These are phyloP conservation scores for Luvunga scandens DNA, from an alignment of 345 rosid genomes.

Conservation along the genomic window DNA sequence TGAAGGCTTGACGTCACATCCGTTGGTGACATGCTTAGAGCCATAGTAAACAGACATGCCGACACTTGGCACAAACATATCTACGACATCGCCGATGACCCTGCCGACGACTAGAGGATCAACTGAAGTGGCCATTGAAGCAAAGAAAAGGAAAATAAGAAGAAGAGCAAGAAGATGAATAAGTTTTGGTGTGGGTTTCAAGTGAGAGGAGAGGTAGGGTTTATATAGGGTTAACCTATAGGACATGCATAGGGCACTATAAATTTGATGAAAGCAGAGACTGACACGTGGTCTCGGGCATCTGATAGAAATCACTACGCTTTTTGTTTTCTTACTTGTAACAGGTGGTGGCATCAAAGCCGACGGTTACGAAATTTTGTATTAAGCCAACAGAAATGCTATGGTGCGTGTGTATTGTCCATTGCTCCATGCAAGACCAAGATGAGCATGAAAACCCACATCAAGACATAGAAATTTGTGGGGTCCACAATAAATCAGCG, in stretches of 20 bases:
- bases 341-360: slow-evolving; percentile 17
- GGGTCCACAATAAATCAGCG: neutral
- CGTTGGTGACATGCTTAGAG: slow-evolving; percentile 71
- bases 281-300: slow-evolving; percentile 38
- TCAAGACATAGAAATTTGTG: neutral
- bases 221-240: slow-evolving; percentile 43
- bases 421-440: neutral
- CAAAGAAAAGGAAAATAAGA: neutral
- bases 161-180: neutral
- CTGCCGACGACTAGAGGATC: slow-evolving; percentile 85
- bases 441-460: neutral
- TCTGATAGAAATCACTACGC: slow-evolving; percentile 13
- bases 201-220: slow-evolving; percentile 19
- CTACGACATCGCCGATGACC: slow-evolving; percentile 83
- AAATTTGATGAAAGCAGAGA: slow-evolving; percentile 33
- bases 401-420: neutral
- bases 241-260: slow-evolving; percentile 64
- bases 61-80: slow-evolving; percentile 71
- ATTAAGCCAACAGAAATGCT: neutral
- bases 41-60: slow-evolving; percentile 63
- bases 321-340: slow-evolving; percentile 14
- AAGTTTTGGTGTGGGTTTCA: neutral
- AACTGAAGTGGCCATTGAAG: slow-evolving; percentile 62
- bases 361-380: neutral
- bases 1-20: slow-evolving; percentile 88